Conservation (phyloP, 2,329 filamentous ascomycete species). For the Cladophialophora chaetospira region DNA sequence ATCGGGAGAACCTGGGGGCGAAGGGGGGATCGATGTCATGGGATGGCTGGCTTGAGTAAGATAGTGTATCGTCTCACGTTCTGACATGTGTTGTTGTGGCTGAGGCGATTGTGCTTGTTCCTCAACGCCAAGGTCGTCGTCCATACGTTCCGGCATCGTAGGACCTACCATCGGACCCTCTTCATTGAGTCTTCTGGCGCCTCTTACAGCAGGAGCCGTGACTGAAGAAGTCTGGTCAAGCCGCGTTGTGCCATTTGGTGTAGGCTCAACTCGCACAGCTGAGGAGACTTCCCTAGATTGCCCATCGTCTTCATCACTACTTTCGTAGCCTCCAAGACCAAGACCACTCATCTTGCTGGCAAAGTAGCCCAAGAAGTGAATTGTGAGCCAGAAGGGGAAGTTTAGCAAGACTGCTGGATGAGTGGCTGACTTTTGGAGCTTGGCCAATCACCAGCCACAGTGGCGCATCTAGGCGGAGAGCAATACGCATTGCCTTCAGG, state of each 20-base stretch:
- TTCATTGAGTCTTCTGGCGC: background rate
- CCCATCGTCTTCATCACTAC: slow-evolving; percentile 49
- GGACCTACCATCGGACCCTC: slow-evolving; percentile 30
- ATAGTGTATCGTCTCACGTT: slow-evolving; percentile 52
- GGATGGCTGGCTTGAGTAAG: slow-evolving; percentile 56
- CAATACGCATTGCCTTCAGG: too few species aligned
- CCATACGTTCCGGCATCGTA: slow-evolving; percentile 21
- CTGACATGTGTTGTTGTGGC: slow-evolving; percentile 25
- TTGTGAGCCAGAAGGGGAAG: background rate
- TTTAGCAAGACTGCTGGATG: too few species aligned
- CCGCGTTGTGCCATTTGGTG: background rate
- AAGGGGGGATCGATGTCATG: slow-evolving; percentile 49
- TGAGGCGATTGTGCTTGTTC: slow-evolving; percentile 8
- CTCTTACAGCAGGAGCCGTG: background rate
- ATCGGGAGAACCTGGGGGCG: slow-evolving; percentile 49
- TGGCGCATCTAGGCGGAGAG: slow-evolving; percentile 8
- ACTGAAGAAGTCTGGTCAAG: background rate
- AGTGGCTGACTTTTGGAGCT: slow-evolving; percentile 1
- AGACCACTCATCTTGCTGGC: slow-evolving; percentile 32
- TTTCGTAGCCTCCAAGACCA: slow-evolving; percentile 46
- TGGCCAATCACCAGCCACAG: slow-evolving; percentile 7
- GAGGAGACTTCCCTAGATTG: slow-evolving; percentile 21
- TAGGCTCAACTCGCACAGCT: background rate
- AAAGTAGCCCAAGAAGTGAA: background rate
- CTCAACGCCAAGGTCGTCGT: slow-evolving; percentile 7